Conservation (phyloP, 495 filamentous ascomycete genomes). For the Staphylotrichum longicolle region DNA sequence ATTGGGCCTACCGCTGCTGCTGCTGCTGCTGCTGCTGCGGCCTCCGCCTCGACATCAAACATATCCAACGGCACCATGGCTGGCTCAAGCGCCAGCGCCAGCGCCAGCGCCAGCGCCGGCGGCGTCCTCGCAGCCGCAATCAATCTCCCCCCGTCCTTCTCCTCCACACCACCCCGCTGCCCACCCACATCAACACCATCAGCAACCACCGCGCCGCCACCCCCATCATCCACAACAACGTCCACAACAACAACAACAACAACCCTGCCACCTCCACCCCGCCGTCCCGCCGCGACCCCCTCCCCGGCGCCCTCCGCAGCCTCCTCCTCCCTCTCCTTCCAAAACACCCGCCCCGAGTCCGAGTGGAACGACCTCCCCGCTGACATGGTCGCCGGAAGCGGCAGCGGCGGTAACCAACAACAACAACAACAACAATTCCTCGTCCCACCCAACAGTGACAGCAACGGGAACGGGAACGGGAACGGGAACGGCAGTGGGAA, state of each 20-base stretch:
- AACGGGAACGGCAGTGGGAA: not conserved
- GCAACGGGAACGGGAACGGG: not conserved
- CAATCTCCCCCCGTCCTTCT: not conserved
- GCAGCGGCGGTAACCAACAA: not conserved
- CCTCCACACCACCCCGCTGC: not conserved
- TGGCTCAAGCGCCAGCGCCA: not conserved
- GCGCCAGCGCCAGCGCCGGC: not conserved
- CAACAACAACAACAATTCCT: conserved; percentile 1
- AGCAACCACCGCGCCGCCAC: not conserved
- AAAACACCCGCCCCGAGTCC: conserved; percentile 49
- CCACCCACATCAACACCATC: not conserved
- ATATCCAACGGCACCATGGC: not conserved
- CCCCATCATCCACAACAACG: not conserved
- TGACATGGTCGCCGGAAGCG: conserved; percentile 43
- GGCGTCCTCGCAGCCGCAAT: conserved; percentile 3
- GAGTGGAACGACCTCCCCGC: conserved; percentile 59
- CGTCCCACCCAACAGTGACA: not conserved
- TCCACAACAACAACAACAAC: not conserved
- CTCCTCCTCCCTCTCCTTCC: conserved; percentile 44
- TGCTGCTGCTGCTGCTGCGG: conserved; percentile 5
- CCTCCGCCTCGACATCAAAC: conserved; percentile 9
- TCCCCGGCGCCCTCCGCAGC: conserved; percentile 22
- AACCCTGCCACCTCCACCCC: conserved; percentile 15
- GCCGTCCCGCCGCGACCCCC: conserved; percentile 9
- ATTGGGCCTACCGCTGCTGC: conserved; percentile 25